Evolutionary conservation across 257 asterid species (phyloP), one percentile per base, ranked within the genome.

Genomic region (Misopates orontium): DNA sequence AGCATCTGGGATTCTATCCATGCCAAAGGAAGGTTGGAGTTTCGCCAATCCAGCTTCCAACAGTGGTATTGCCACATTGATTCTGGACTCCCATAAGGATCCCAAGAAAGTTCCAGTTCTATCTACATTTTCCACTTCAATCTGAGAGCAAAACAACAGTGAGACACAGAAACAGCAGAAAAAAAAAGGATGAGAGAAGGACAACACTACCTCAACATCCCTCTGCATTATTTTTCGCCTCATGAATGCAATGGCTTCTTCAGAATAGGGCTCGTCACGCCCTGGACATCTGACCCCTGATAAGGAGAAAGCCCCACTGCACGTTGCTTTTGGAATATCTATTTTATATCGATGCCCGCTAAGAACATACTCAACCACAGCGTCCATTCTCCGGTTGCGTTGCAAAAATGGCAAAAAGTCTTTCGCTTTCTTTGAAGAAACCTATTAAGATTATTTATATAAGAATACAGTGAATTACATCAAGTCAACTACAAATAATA

Each of bases 251-350:
- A 94, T 86, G 57, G 99, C 99, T 71, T 88, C 99, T 5, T 94
- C 95, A 51, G 99, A 90, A 68, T 77, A 88, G 18, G 93, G 96
- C 74, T 94, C 96, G 21, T 73, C 87, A 41, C 99, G 97, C 40
- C 98, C 99, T 5, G 97, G 98, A 61, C 99, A 94, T 76, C 99
- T 82, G 56, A 94, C 99, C 64, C 99, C 99, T 53, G 99, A 94
- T 48, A 90, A 77, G n/a, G 99, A 87, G 71, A 94, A 81, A 58
- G 98, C 99, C 70, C 88, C 72, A 72, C 91, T 90, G 83, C 99
- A 94, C 25, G 99, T 90, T 76, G 85, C 99, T 80, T 86, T 88
- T 4, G 97, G 99, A 57, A 94, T 71, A 47, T 88, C 89, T 24
- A 94, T 67, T 71, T 90, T 94, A 75, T 71, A 94, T n/a, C 99